Percentiles rank a stretch among this genome's conserved stretches.
Evolutionary conservation across 2,329 filamentous ascomycete genomes (phyloP).

Genomic region (Sordariomycetes sp.): DNA sequence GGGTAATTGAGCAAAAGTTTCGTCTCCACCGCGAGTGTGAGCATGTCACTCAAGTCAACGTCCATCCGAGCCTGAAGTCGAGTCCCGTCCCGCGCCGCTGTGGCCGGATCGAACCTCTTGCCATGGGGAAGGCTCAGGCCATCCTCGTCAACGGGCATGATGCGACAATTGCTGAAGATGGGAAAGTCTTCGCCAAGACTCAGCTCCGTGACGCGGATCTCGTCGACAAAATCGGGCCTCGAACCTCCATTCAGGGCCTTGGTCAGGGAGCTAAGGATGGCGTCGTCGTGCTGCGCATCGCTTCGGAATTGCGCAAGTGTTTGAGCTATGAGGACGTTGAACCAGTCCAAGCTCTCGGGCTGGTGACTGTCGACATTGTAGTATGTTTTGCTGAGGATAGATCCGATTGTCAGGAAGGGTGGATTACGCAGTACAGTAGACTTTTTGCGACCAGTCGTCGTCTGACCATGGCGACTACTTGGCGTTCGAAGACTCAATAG

Average conservation of each 20-base stretch:
- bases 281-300: constrained; percentile 85
- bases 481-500: constrained; percentile 52
- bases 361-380: constrained; percentile 95
- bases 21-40: constrained; percentile 90
- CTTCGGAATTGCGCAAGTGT: constrained; percentile 92
- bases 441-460: constrained; percentile 53
- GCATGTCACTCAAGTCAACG: constrained; percentile 90
- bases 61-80: constrained; percentile 92
- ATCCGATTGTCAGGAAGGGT: constrained; percentile 76
- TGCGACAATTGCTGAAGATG: constrained; percentile 95
- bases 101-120: constrained; percentile 41
- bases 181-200: constrained; percentile 94
- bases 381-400: constrained; percentile 92
- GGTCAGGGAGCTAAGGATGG: constrained; percentile 76
- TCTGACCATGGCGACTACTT: constrained; percentile 28
- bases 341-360: constrained; percentile 95
- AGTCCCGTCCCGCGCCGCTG: constrained; percentile 52
- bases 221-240: constrained; percentile 85
- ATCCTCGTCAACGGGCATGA: constrained; percentile 84
- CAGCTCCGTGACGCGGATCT: constrained; percentile 89
- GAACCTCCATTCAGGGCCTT: constrained; percentile 79
- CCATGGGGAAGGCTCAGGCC: constrained; percentile 47
- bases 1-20: constrained; percentile 93
- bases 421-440: constrained; percentile 66
- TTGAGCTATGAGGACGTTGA: constrained; percentile 94